Evolutionary conservation across 169 alveolate genomes (phyloP), one percentile per base, ranked within the genome.

Genomic region (Babesia sp.): DNA sequence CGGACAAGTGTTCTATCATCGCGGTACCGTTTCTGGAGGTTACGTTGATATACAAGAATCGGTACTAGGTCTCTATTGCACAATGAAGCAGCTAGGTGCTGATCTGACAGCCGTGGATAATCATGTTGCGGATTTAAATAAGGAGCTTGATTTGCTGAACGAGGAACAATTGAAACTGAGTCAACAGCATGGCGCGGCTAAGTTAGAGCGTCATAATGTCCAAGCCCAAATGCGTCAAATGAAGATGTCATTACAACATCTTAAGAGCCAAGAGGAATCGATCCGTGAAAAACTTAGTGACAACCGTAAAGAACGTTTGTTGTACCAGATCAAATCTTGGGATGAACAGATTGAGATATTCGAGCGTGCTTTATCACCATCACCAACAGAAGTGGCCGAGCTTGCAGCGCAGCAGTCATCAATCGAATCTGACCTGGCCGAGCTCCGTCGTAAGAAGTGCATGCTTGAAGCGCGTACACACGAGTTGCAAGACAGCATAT

Each of bases 1-100:
- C 36, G 88, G 88, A 0, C 76, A 80, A 69, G 69, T 71, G 28
- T 80, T 71, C 59, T 72, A 71, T 36, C 67, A 57, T 34, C 54
- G 69, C 39, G 88, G 88, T 0, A 28, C 72, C 24, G 80, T 69
- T 28, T 68, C 86, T 2, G 86, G 80, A 7, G 88, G 88, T 1
- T 72, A 80, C n/a, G 66, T 57, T n/a, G 55, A 80, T 31, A 4
- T 67, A 44, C 24, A 44, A 26, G 69, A 60, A 28, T 71, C 83
- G 24, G 59, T 61, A 18, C 45, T 80, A 29, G 20, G 45, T 18
- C 48, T 54, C 26, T 80, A 71, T 29, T 26, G 42, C 31, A 50
- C 60, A 0, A 41, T 80, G 67, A 80, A 71, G 36, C 53, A 39
- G 34, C 29, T 24, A 24, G 56, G 37, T 3, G 26, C 46, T 14